Evolutionary conservation across 257 asterid genomes (phyloP).

Genomic region (Solanum sparsipilum): DNA sequence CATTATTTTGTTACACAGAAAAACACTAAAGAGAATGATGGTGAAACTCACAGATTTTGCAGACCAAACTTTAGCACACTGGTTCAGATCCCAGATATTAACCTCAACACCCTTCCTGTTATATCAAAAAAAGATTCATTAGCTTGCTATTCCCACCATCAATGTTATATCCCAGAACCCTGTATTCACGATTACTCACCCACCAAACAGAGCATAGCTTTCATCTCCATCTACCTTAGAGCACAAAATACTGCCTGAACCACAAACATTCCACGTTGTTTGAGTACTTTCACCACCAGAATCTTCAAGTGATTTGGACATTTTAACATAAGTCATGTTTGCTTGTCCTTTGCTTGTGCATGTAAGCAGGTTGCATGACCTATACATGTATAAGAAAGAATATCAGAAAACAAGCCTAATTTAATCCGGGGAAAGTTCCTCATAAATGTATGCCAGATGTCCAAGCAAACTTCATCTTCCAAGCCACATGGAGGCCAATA

Average conservation of each 20-base stretch:
- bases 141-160: not conserved
- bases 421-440: not conserved
- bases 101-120: constrained; percentile 88
- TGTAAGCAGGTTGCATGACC: constrained; percentile 58
- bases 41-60: constrained; percentile 67
- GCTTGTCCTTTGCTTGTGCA: constrained; percentile 65
- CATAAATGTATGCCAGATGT: not conserved
- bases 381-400: constrained; percentile 10
- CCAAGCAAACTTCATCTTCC: not conserved
- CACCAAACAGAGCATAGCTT: constrained; percentile 73
- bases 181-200: constrained; percentile 39
- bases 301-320: constrained; percentile 24
- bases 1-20: not conserved
- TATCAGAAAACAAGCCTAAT: not conserved
- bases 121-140: not conserved
- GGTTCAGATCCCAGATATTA: constrained; percentile 73
- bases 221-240: constrained; percentile 60
- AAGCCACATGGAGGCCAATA: not conserved
- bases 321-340: constrained; percentile 34
- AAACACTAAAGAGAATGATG: not conserved
- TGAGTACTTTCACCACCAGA: constrained; percentile 32
- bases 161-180: not conserved
- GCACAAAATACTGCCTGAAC: constrained; percentile 57
- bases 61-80: constrained; percentile 48
- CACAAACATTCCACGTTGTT: constrained; percentile 46